Base-by-base conservation (phyloP, 352 stramenopile species). In the Phytophthora fragariaefolia region DNA sequence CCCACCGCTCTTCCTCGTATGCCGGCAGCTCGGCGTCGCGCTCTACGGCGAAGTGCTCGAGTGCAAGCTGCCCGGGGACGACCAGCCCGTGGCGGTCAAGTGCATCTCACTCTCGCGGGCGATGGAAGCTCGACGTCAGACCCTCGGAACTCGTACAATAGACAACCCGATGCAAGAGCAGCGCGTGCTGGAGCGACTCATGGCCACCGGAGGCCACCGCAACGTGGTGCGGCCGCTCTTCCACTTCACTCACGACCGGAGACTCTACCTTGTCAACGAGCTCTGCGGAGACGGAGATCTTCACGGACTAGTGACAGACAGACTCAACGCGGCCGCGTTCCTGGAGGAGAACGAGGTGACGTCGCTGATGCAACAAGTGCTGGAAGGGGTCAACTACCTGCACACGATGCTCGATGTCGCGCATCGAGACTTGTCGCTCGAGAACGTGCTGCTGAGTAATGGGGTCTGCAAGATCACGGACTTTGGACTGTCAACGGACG, bases 371-470 rank as follows among this genome's bases (percentile, higher is more conserved):
- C n/a, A 34, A 9, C 28, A 34, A 9, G 28, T 34, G 28, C 5
- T 9, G 5, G 28, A 5, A 9, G 28, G 28, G 5, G 28, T 34
- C 5, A 9, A 9, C 28, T 34, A 34, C 28, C 9, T 34, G 28
- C 28, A 34, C 28, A 34, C 5, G 5, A n/a, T n/a, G n/a, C 28
- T 5, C 28, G 9, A 34, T 9, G 9, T 34, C 28, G 28, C 28
- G 5, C 28, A 34, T 9, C 28, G 28, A 34, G 28, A 34, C 28
- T 34, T 34, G 28, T 9, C 5, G 5, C 76, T 88, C 4, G 82
- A 89, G 57, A 91, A 91, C 30, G 71, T 89, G 15, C 54, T 91
- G 10, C 30, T 87, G 24, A 72, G 85, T 42, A 57, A 34, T 24
- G 34, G 38, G 12, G 23, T 27, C 0, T 63, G 23, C 54, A 86